phyloP scores from a whole-genome alignment of 2,329 filamentous ascomycete genomes.

The Talaromyces sp. region DNA sequence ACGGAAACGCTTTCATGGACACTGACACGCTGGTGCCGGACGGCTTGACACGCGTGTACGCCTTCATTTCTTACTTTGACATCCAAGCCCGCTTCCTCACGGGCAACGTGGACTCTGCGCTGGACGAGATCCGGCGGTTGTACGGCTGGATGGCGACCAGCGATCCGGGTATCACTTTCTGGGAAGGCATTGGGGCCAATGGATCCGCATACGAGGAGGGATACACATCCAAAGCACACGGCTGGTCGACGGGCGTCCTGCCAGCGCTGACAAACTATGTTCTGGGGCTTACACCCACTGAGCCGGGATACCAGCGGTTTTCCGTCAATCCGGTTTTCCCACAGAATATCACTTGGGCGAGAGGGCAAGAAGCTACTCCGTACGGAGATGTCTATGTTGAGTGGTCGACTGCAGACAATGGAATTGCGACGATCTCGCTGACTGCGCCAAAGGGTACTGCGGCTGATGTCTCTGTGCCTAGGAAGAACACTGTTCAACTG shows the following conservation, averaged over 20 bases:
- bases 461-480: conserved; percentile 11
- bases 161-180: conserved; percentile 46
- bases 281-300: conserved; percentile 42
- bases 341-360: conserved; percentile 37
- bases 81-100: conserved; percentile 44
- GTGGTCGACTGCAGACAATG: conserved; percentile 26
- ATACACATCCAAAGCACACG: conserved; percentile 48
- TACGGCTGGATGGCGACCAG: conserved; percentile 48
- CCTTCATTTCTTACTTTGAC: conserved; percentile 52
- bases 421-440: conserved; percentile 2
- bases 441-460: conserved; percentile 4
- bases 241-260: conserved; percentile 49
- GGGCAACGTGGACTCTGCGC: conserved; percentile 29
- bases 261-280: conserved; percentile 44
- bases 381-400: conserved; percentile 32
- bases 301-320: conserved; percentile 36
- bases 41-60: conserved; percentile 45
- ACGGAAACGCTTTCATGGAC: conserved; percentile 52
- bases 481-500: not conserved
- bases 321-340: conserved; percentile 37
- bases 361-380: conserved; percentile 41
- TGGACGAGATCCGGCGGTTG: conserved; percentile 43
- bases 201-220: conserved; percentile 42
- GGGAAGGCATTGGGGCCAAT: conserved; percentile 46
- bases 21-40: conserved; percentile 33